Evolutionary conservation across 2,329 filamentous ascomycete species (phyloP), one percentile per base, ranked within the genome.

Genomic region (Fusarium coffeatum): DNA sequence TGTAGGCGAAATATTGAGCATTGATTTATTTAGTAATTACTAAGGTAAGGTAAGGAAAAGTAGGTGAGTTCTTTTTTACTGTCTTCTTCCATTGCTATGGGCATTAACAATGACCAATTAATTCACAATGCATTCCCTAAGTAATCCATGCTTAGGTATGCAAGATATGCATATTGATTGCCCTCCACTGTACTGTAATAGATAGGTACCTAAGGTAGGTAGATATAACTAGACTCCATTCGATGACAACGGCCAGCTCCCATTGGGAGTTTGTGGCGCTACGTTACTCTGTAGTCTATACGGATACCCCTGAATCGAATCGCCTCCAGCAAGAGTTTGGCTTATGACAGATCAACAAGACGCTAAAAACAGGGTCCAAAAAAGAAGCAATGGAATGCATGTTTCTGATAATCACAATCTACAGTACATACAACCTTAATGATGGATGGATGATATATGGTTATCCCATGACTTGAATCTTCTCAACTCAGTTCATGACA

Each of bases 361-460:
- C 64, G 55, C 68, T 71, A 71, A 71, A 71, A 71, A 42, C 59
- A 69, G 68, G 68, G 68, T 69, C 59, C 48, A 64, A 40, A 27
- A 22, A 28, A 37, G 34, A 25, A 50, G 41, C 40, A 46, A 54
- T 53, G 47, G 18, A 28, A 41, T 51, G 22, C 20, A 51, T 41
- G n/a, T 41, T 51, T 41, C 13, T 12, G 13, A 20, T 15, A 37
- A 41, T 23, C 13, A 41, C 49, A 27, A 53, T 51, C 12, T 20
- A 23, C 28, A 28, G 28, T 13, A 28, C 28, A 15, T 13, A 30
- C 22, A 43, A 37, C 18, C 41, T 10, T 25, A 16, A 23, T 43
- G 6, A 25, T 37, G 34, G 18, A n/a, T 37, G 34, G 10, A 43
- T 43, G 8, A 16, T 25, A 43, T 18, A 23, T 43, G 15, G 23